Evolutionary conservation across 495 filamentous ascomycete species (phyloP).

Genomic region (Durotheca rogersii): DNA sequence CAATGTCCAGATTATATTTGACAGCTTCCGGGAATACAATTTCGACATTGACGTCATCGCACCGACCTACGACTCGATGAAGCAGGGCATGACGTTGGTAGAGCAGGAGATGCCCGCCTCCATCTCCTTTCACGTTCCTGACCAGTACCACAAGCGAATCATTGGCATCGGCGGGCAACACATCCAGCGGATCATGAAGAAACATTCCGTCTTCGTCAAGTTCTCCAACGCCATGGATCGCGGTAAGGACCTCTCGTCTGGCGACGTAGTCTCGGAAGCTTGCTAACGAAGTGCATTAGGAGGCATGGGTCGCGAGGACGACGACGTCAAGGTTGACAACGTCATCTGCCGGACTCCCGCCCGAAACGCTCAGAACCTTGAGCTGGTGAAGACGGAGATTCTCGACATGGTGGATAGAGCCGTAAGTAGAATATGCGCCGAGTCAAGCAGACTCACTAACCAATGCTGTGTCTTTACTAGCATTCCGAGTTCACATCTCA

Average conservation of each 20-base stretch:
- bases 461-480: conserved; percentile 37
- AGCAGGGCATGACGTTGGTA: conserved; percentile 84
- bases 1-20: conserved; percentile 98
- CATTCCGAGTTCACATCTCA: conserved; percentile 96
- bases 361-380: conserved; percentile 92
- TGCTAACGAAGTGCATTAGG: conserved; percentile 47
- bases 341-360: conserved; percentile 97
- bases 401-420: conserved; percentile 99
- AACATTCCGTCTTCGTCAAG: conserved; percentile 99
- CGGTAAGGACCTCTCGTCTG: conserved; percentile 34
- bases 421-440: conserved; percentile 57
- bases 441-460: neutral
- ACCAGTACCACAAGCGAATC: conserved; percentile 99
- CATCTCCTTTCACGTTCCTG: conserved; percentile 99
- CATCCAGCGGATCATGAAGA: conserved; percentile 99
- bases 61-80: conserved; percentile 87
- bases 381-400: conserved; percentile 97
- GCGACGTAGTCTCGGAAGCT: neutral
- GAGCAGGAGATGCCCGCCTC: conserved; percentile 99
- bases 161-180: conserved; percentile 98
- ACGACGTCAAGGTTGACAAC: conserved; percentile 98
- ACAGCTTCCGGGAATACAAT: conserved; percentile 98
- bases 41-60: conserved; percentile 98
- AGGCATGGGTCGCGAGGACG: conserved; percentile 89
- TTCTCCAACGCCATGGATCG: conserved; percentile 99